Conservation (phyloP, 108 stramenopile genomes). For the Skeletonema menzelii region DNA sequence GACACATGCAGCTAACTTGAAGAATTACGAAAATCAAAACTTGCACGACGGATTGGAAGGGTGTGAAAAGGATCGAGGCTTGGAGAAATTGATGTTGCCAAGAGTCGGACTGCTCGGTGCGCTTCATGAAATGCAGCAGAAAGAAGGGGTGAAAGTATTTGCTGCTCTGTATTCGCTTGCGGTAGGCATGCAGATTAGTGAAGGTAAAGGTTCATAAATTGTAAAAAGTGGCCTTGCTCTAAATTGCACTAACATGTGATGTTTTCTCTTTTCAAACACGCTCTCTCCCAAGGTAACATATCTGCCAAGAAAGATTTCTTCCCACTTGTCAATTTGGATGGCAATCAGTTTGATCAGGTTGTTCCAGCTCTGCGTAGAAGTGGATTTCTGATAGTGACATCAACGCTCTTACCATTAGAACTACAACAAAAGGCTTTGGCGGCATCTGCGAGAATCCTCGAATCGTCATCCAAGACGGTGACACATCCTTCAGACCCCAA, state of each 20-base stretch:
- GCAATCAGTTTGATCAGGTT: constrained; percentile 6
- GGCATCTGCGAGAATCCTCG: constrained; percentile 42
- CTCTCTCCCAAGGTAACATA: not conserved
- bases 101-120: constrained; percentile 22
- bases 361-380: constrained; percentile 40
- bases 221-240: not conserved
- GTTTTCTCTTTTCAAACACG: not conserved
- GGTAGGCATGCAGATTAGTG: constrained; percentile 34
- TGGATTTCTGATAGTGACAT: constrained; percentile 61
- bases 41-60: constrained; percentile 19
- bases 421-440: constrained; percentile 53
- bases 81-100: constrained; percentile 45
- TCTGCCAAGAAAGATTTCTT: not conserved
- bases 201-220: constrained; percentile 3
- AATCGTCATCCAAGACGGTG: constrained; percentile 21
- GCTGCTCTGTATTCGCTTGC: constrained; percentile 46
- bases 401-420: constrained; percentile 35
- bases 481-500: constrained; percentile 74
- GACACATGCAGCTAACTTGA: not conserved
- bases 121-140: constrained; percentile 34
- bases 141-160: constrained; percentile 38
- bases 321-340: constrained; percentile 24
- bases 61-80: constrained; percentile 39
- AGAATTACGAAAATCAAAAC: not conserved
- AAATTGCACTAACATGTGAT: not conserved